A percentile compares a stretch with the other conserved stretches of the same genome.
Evolutionary conservation across 176 grass and related monocot genomes (phyloP).

Genomic region (Triticum dicoccoides): DNA sequence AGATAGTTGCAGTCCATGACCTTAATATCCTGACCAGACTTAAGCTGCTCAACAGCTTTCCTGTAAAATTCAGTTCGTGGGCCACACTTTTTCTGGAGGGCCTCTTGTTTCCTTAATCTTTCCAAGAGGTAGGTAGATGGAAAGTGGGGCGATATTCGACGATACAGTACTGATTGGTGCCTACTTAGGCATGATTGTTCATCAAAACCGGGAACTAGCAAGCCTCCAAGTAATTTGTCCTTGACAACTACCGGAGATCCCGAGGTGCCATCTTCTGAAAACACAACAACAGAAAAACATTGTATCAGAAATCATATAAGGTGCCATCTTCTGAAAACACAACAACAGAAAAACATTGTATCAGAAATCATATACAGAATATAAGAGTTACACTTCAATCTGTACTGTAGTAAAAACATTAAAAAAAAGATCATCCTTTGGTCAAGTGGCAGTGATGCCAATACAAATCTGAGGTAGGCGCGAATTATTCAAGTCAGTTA

Average conservation of each 20-base stretch:
- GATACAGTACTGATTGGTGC: conserved; percentile 54
- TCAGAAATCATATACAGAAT: background rate
- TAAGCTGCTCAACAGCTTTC: conserved; percentile 52
- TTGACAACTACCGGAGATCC: conserved; percentile 19
- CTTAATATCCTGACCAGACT: conserved; percentile 31
- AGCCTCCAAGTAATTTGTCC: conserved; percentile 51
- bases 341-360: background rate
- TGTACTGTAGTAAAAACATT: background rate
- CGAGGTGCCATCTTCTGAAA: background rate
- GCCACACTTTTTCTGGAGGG: conserved; percentile 66
- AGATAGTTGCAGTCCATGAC: conserved; percentile 52
- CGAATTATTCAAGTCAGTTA: background rate
- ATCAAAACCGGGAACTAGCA: conserved; percentile 55
- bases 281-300: background rate
- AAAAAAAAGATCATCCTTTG: background rate
- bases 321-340: background rate
- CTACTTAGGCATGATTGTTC: conserved; percentile 60
- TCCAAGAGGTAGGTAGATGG: conserved; percentile 55
- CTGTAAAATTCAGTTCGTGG: conserved; percentile 48
- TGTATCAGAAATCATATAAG: background rate
- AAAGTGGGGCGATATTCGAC: conserved; percentile 41
- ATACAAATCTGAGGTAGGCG: background rate
- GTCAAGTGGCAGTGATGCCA: background rate
- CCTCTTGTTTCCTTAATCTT: conserved; percentile 61
- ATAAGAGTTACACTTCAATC: background rate